Evolutionary conservation across 2,329 filamentous ascomycete genomes (phyloP), one percentile per base, ranked within the genome.

Genomic region (Penicillium corylophilum): DNA sequence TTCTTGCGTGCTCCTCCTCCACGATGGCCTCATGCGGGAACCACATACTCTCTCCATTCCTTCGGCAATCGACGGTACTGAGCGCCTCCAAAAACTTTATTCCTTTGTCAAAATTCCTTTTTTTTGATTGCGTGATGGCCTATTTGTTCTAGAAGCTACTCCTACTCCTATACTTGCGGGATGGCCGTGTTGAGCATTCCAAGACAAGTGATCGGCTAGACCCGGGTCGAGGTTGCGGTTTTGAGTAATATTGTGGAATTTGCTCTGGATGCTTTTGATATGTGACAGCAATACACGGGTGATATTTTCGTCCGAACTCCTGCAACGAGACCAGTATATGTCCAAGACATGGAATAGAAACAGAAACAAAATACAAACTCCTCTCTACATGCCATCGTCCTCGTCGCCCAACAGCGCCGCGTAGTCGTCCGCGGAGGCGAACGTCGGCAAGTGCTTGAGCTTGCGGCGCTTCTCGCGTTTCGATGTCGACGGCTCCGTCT

Each of bases 361-460:
- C 28, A 41, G 23, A 44, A 48, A 55, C 26, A 49, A 49, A 7
- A 53, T 18, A 39, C 29, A 26, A 31, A 16, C 13, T 16, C 38
- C n/a, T n/a, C 12, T 26, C 61, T 62, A 72, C 64, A 72, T 70
- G 24, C 70, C 71, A 40, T 71, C 85, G 56, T 85, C 84, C 46
- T 94, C 89, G 57, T 84, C 82, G 4, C 80, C 89, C 69, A 96
- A 74, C 75, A 96, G 80, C 64, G 88, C 88, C 15, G 91, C 93
- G 72, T 97, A 99, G 70, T 97, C 94, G 48, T 97, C 94, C 28
- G 82, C 88, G 28, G 90, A 95, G 18, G 95, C 94, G 77, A 99
- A 99, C 31, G 85, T 95, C 6, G 94, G 94, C 62, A 99, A 77
- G 58, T 85, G 84, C 81, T 91, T 96, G 71, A 97, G 79, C 77